A percentile compares a stretch with the other conserved stretches of the same genome.
Evolutionary conservation across 306 rosid species (phyloP).

Genomic region (Prinsepia uniflora): DNA sequence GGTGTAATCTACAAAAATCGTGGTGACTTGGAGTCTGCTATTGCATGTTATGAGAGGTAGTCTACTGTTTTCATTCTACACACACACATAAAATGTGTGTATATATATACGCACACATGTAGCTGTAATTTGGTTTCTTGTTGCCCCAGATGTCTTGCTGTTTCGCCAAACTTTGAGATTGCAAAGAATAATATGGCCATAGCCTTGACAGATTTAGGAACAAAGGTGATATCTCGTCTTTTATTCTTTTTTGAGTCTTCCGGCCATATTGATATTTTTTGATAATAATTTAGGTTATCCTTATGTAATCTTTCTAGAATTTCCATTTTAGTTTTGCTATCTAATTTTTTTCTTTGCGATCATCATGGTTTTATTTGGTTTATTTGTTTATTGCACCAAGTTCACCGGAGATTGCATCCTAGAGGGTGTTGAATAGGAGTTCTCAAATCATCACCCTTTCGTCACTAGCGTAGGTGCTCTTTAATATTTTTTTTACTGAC

Average conservation of each 20-base stretch:
- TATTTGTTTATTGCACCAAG: constrained; percentile 1
- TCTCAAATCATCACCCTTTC: neutral
- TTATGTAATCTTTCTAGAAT: neutral
- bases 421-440: neutral
- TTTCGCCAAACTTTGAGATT: constrained; percentile 97
- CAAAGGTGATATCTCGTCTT: constrained; percentile 58
- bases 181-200: constrained; percentile 99
- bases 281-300: neutral
- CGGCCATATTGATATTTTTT: constrained; percentile 5
- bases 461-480: neutral
- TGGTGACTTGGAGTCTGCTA: constrained; percentile 90
- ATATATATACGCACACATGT: neutral
- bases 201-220: constrained; percentile 98
- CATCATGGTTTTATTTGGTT: neutral
- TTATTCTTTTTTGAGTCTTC: neutral
- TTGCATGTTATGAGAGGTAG: constrained; percentile 98
- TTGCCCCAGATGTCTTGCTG: constrained; percentile 82
- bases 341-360: neutral
- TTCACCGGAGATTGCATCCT: neutral
- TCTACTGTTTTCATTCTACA: constrained; percentile 2
- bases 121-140: constrained; percentile 20
- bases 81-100: no score
- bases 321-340: neutral
- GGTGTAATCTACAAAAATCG: constrained; percentile 96
- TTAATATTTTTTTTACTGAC: neutral